Base-by-base conservation (phyloP, 2,329 filamentous ascomycete species). In the Pseudogymnoascus sp. region DNA sequence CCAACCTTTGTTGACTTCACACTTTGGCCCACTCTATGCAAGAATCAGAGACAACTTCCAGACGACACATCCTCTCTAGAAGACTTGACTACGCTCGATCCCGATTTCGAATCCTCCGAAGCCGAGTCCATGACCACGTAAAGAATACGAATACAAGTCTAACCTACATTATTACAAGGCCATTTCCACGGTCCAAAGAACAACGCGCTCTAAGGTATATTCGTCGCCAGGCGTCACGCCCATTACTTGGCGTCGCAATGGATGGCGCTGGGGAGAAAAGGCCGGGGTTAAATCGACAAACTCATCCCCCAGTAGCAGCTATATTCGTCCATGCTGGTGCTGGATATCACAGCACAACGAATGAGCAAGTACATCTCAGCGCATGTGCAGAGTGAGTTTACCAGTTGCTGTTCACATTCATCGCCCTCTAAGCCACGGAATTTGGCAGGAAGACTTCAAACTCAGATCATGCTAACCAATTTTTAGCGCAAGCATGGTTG, bases 311-410 rank as follows among this genome's bases (percentile, higher is more conserved):
- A 67, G 77, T 86, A 8, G 86, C 86, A 64, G 92, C 91, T 64
- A 93, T 99, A 61, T 97, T 96, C 74, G 88, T 99, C 50, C 95
- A 99, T 75, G 95, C 93, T 38, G 95, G 95, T 35, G 95, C 95
- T 14, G 95, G 95, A 3, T 99, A 91, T 71, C 95, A 99, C 74
- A 97, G 92, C 72, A 80, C 84, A 24, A 84, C 89, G 65, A 97
- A 97, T 72, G 93, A 99, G 74, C 80, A 82, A 63, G 81, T 90
- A 38, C 95, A 99, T 72, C 82, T 99, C 8, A 81, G 87, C 71
- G 92, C 92, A 44, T 97, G 95, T 75, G 88, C 89, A 71, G 88
- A 93, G 93, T 97, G 80, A 76, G 91, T 80, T 29, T 11, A 6
- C 16, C 21, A 4, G 3, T 2, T 56, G 26, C n/a, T n/a, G 4